Percentiles rank a stretch among this genome's conserved stretches.
Evolutionary conservation across 805 yeast genomes (phyloP).

Genomic region (Yarrowia sp.): DNA sequence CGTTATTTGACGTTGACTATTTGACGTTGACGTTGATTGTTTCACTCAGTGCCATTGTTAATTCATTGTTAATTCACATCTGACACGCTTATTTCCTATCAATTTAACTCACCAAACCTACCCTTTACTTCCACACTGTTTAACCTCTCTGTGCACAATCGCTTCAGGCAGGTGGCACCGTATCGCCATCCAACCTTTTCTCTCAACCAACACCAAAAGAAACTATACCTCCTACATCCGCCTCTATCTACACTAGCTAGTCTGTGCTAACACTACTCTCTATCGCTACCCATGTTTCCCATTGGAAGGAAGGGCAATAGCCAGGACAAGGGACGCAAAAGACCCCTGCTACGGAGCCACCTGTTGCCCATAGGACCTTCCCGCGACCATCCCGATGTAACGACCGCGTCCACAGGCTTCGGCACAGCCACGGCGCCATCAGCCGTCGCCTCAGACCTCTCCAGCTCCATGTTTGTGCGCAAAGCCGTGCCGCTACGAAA

Average conservation of each 20-base stretch:
- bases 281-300: conserved; percentile 3
- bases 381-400: background rate
- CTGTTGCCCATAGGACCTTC: background rate
- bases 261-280: background rate
- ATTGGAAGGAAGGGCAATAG: conserved; percentile 14
- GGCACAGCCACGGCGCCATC: background rate
- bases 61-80: too few relatives aligned
- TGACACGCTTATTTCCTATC: too few relatives aligned
- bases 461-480: conserved; percentile 16
- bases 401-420: conserved; percentile 5
- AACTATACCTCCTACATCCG: background rate
- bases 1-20: too few relatives aligned
- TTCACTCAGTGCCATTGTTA: too few relatives aligned
- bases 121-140: too few relatives aligned
- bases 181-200: background rate
- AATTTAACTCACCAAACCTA: too few relatives aligned
- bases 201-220: background rate
- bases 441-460: conserved; percentile 5
- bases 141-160: background rate
- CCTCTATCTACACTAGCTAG: background rate
- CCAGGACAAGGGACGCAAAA: conserved; percentile 21
- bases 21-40: too few relatives aligned
- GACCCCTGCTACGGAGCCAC: conserved; percentile 13
- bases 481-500: background rate
- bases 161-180: background rate